Percentiles rank a stretch among this genome's conserved stretches.
Conservation (phyloP, 2,329 filamentous ascomycete species). For the Thermoascus crustaceus region DNA sequence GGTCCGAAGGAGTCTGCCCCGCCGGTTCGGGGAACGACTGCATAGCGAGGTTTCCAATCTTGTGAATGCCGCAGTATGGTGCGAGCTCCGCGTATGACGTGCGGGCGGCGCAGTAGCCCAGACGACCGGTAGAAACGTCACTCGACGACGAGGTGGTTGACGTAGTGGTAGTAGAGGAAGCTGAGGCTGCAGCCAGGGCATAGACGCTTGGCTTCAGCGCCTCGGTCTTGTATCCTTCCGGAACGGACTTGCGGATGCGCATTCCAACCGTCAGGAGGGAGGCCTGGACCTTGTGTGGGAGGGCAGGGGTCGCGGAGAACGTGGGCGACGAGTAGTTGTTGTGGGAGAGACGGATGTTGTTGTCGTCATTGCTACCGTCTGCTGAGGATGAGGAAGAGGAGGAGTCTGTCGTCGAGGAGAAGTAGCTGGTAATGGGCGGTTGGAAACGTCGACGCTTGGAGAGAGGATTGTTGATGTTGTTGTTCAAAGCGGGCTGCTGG, state of each 20-base stretch:
- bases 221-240: slow-evolving; percentile 82
- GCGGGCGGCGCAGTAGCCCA: slow-evolving; percentile 3
- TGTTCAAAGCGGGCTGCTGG: slow-evolving; percentile 5
- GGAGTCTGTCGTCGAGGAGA: slow-evolving; percentile 18
- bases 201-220: slow-evolving; percentile 20
- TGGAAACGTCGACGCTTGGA: slow-evolving; percentile 40
- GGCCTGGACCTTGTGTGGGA: slow-evolving; percentile 63
- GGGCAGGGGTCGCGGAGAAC: slow-evolving; percentile 38
- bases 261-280: slow-evolving; percentile 88
- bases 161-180: slow-evolving; percentile 1
- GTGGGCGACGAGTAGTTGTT: slow-evolving; percentile 35
- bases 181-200: slow-evolving; percentile 4
- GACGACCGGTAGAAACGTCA: neutral
- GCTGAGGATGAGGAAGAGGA: slow-evolving; percentile 9
- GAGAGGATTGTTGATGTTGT: slow-evolving; percentile 14
- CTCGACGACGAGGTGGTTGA: slow-evolving; percentile 5
- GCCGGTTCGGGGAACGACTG: slow-evolving; percentile 42
- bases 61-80: slow-evolving; percentile 75
- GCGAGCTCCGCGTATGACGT: slow-evolving; percentile 52
- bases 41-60: slow-evolving; percentile 58
- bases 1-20: slow-evolving; percentile 12
- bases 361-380: neutral
- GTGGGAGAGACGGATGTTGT: slow-evolving; percentile 20
- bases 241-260: slow-evolving; percentile 85
- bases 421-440: slow-evolving; percentile 35